These are phyloP conservation scores for Ustilago lituana DNA, from an alignment of 1,284 basidiomycete species.

Conservation along the genomic window DNA sequence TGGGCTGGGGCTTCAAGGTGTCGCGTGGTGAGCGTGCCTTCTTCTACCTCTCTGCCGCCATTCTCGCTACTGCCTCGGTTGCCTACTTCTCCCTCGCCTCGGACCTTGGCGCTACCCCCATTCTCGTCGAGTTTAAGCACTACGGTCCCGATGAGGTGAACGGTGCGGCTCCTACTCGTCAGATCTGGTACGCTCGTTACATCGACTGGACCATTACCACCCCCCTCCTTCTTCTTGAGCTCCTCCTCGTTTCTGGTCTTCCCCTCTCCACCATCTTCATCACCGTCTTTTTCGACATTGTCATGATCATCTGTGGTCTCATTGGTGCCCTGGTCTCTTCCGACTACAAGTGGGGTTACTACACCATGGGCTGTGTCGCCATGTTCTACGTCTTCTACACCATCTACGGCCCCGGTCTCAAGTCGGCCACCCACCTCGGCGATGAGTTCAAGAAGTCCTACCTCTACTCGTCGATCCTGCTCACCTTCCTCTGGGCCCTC, in stretches of 20 bases:
- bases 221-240: slow-evolving; percentile 72
- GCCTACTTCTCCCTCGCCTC: slow-evolving; percentile 75
- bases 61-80: slow-evolving; percentile 65
- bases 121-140: slow-evolving; percentile 71
- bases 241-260: slow-evolving; percentile 72
- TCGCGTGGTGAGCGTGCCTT: slow-evolving; percentile 71
- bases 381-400: slow-evolving; percentile 68
- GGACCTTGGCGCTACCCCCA: slow-evolving; percentile 72
- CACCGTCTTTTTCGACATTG: slow-evolving; percentile 71
- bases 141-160: slow-evolving; percentile 34
- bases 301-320: slow-evolving; percentile 71
- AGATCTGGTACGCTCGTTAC: slow-evolving; percentile 71
- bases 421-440: slow-evolving; percentile 68
- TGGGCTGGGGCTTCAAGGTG: slow-evolving; percentile 49
- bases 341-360: slow-evolving; percentile 71
- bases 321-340: slow-evolving; percentile 71
- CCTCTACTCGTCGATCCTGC: slow-evolving; percentile 67
- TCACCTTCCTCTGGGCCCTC: slow-evolving; percentile 52
- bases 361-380: slow-evolving; percentile 70
- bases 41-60: slow-evolving; percentile 68
- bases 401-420: slow-evolving; percentile 65
- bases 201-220: slow-evolving; percentile 70
- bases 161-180: slow-evolving; percentile 68
- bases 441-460: slow-evolving; percentile 69
- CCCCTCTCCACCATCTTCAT: slow-evolving; percentile 72